A percentile compares a stretch with the other conserved stretches of the same genome.
Evolutionary conservation across 305 asterid genomes (phyloP).

Genomic region (Nicotiana rustica): DNA sequence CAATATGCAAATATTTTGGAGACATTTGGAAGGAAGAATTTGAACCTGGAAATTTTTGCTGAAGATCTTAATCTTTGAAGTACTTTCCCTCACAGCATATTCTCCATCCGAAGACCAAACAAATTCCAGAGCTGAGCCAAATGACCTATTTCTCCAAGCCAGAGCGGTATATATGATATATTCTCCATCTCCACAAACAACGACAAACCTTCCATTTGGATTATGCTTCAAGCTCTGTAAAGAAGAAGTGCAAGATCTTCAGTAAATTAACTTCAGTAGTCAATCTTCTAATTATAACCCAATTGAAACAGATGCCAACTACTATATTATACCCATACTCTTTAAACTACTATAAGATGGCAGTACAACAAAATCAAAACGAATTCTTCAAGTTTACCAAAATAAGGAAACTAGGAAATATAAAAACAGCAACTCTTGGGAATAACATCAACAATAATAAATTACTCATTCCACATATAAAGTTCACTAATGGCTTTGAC

Average conservation of each 20-base stretch:
- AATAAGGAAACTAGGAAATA: neutral
- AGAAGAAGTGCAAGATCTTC: conserved; percentile 19
- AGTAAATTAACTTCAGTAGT: conserved; percentile 30
- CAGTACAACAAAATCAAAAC: conserved; percentile 21
- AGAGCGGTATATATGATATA: conserved; percentile 91
- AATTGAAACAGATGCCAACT: conserved; percentile 2
- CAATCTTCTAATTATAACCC: conserved; percentile 3
- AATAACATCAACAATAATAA: neutral
- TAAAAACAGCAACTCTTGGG: conserved; percentile 3
- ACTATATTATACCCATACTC: neutral
- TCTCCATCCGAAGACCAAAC: conserved; percentile 98
- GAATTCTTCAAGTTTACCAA: conserved; percentile 13
- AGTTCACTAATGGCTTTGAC: neutral
- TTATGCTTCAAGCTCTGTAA: conserved; percentile 91
- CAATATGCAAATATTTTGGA: neutral
- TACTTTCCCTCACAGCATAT: conserved; percentile 96
- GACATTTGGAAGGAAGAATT: neutral
- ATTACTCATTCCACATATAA: conserved; percentile 12
- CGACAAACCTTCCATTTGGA: conserved; percentile 95
- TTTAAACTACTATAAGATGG: conserved; percentile 25
- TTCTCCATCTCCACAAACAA: conserved; percentile 97
- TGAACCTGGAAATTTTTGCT: conserved; percentile 79
- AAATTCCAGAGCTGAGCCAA: conserved; percentile 89
- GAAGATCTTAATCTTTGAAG: conserved; percentile 87
- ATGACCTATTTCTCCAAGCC: conserved; percentile 98